These are phyloP conservation scores for Zygoascus biomembranicola DNA, from an alignment of 805 yeast species.

Conservation along the genomic window DNA sequence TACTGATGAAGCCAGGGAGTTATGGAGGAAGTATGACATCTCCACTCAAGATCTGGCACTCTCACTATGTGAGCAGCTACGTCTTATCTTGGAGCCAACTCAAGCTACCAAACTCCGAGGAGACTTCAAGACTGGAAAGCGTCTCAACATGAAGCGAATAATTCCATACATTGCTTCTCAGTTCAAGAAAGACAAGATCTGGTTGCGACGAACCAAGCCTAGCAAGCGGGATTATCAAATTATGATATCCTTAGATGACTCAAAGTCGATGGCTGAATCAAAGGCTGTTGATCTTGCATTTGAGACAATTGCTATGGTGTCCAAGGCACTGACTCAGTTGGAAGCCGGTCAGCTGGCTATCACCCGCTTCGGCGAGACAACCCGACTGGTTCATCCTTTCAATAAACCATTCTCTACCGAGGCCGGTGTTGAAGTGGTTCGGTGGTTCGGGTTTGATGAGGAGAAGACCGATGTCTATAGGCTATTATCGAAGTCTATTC, in stretches of 20 bases:
- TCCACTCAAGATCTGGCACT: constrained; percentile 85
- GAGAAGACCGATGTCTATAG: constrained; percentile 74
- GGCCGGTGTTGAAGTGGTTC: constrained; percentile 76
- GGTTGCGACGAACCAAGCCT: constrained; percentile 97
- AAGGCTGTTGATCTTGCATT: constrained; percentile 85
- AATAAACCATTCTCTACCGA: constrained; percentile 76
- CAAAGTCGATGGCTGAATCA: constrained; percentile 95
- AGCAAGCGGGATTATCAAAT: constrained; percentile 95
- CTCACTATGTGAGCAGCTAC: constrained; percentile 81
- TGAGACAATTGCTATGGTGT: constrained; percentile 87
- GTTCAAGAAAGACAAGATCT: constrained; percentile 93
- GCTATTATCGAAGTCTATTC: constrained; percentile 63
- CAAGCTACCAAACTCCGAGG: constrained; percentile 91
- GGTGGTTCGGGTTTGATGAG: constrained; percentile 86
- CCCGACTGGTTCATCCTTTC: constrained; percentile 82
- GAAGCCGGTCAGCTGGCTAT: constrained; percentile 91
- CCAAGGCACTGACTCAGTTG: constrained; percentile 85
- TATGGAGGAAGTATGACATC: constrained; percentile 78
- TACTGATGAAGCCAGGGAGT: constrained; percentile 57
- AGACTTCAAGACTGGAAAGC: constrained; percentile 94
- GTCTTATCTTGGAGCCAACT: constrained; percentile 92
- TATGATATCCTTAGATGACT: constrained; percentile 95
- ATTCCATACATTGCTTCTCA: constrained; percentile 97
- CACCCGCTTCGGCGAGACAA: constrained; percentile 80
- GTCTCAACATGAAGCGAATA: constrained; percentile 94